Conservation (phyloP, 78 protist species). For the Dictyostelium firmibasis region DNA sequence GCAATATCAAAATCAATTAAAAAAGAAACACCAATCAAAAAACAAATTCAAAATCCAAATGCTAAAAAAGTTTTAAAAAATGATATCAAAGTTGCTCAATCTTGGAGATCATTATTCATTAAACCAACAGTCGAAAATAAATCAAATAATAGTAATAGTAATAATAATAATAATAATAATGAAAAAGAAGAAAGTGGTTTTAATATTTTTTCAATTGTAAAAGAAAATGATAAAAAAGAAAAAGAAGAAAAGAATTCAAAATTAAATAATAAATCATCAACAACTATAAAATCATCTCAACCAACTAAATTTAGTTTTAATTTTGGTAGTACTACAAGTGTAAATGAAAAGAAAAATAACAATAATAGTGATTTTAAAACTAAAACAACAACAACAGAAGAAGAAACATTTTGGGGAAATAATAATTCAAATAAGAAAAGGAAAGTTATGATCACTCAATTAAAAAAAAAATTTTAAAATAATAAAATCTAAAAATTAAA, state of each 20-base stretch:
- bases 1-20: background rate
- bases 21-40: background rate
- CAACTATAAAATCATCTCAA: background rate
- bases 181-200: background rate
- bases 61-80: background rate
- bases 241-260: background rate
- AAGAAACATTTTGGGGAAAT: slow-evolving; percentile 18
- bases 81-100: slow-evolving; percentile 19
- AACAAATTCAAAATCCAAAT: slow-evolving; percentile 5
- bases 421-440: slow-evolving; percentile 7
- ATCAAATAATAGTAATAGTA: background rate
- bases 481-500: background rate
- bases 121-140: slow-evolving; percentile 12
- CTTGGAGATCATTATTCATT: slow-evolving; percentile 69
- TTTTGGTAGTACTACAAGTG: background rate
- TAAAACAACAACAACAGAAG: background rate
- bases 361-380: background rate
- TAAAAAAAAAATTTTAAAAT: background rate
- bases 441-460: background rate
- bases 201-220: slow-evolving; percentile 14
- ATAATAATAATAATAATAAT: background rate
- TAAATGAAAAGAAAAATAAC: background rate
- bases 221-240: slow-evolving; percentile 23
- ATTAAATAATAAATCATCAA: background rate
- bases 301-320: slow-evolving; percentile 20